Conservation (phyloP, 2,329 filamentous ascomycete genomes). For the Mycocentrospora acerina region DNA sequence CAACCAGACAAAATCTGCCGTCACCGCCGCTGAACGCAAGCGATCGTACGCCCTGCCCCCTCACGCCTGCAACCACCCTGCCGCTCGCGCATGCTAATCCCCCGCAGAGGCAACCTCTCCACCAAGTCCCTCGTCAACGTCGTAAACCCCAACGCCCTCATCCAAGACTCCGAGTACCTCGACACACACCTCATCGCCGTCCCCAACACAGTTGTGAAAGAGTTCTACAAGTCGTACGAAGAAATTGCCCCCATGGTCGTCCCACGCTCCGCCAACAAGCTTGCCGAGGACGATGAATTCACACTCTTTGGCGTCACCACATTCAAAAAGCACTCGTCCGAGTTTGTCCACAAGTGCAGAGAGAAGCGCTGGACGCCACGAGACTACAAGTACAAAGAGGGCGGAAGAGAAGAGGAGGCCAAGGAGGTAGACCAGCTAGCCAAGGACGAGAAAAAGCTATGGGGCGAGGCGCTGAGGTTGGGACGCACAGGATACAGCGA, state of each 20-base stretch:
- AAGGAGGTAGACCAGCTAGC: constrained; percentile 80
- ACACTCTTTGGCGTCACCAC: constrained; percentile 83
- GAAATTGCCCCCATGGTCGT: constrained; percentile 89
- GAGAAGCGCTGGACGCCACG: constrained; percentile 94
- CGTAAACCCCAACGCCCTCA: constrained; percentile 70
- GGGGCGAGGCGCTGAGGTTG: constrained; percentile 85
- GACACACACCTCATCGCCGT: constrained; percentile 94
- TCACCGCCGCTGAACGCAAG: constrained; percentile 78
- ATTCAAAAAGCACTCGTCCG: constrained; percentile 86
- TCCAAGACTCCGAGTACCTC: constrained; percentile 92
- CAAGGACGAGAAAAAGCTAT: constrained; percentile 86
- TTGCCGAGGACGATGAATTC: constrained; percentile 88
- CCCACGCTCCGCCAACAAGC: constrained; percentile 76
- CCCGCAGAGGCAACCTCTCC: constrained; percentile 77
- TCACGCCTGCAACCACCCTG: no score
- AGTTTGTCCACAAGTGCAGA: constrained; percentile 89
- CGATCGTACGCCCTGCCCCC: constrained; percentile 89
- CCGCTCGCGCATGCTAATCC: background rate
- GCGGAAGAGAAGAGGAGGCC: constrained; percentile 84
- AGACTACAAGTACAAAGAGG: constrained; percentile 90
- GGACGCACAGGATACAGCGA: constrained; percentile 94
- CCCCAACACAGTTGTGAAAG: constrained; percentile 75
- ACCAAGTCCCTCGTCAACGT: constrained; percentile 92
- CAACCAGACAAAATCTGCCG: constrained; percentile 83
- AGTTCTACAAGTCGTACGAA: constrained; percentile 88